A percentile compares a stretch with the other conserved stretches of the same genome.
phyloP scores from a whole-genome alignment of 805 yeast genomes.

The Nakazawaea populi region DNA sequence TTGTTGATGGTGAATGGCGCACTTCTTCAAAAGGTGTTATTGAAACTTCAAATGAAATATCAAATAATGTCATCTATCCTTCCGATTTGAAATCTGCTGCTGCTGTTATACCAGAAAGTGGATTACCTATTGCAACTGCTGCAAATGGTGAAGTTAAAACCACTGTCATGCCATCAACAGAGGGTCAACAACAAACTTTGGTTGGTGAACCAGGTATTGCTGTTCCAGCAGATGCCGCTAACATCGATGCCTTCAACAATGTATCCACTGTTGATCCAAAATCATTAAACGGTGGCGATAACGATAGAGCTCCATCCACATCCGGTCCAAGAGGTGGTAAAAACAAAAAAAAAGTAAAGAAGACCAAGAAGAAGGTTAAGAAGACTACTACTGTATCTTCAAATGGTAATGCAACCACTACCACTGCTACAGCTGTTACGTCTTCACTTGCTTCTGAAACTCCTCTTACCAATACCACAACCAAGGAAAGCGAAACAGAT shows the following conservation, averaged over 20 bases:
- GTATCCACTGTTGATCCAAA: constrained; percentile 42
- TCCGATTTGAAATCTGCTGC: constrained; percentile 30
- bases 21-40: constrained; percentile 32
- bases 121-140: constrained; percentile 22
- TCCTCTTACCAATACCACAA: no score
- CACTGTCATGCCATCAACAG: constrained; percentile 42
- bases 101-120: constrained; percentile 40
- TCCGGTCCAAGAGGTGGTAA: constrained; percentile 1
- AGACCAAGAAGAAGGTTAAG: constrained; percentile 23
- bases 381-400: constrained; percentile 11
- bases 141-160: constrained; percentile 15
- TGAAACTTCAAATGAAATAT: constrained; percentile 45
- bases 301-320: constrained; percentile 1
- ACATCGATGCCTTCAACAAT: constrained; percentile 49
- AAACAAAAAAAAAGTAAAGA: constrained; percentile 24
- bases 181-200: constrained; percentile 34
- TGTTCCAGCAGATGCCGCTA: constrained; percentile 48
- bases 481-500: no score
- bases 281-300: constrained; percentile 38
- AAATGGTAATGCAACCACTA: neutral
- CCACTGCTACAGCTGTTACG: neutral
- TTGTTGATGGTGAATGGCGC: constrained; percentile 57
- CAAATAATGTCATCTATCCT: constrained; percentile 42
- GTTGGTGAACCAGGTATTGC: constrained; percentile 67
- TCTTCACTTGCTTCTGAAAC: constrained; percentile 13